Evolutionary conservation across 2,329 filamentous ascomycete genomes (phyloP).

Genomic region (Trichoderma sp.): DNA sequence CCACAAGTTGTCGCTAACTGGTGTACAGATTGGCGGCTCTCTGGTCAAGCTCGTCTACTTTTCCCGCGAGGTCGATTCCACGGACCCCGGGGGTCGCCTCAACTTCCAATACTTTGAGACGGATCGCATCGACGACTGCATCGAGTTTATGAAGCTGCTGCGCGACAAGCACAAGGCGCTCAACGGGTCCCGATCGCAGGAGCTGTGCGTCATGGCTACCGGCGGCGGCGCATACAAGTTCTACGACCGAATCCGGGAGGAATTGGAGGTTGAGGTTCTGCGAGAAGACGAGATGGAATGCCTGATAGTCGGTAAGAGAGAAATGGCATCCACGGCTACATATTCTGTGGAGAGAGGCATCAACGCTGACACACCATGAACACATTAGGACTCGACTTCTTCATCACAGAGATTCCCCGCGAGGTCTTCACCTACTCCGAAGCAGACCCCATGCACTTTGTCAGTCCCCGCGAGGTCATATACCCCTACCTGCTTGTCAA

Average conservation of each 20-base stretch:
- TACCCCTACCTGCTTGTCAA: constrained; percentile 98
- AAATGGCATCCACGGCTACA: constrained; percentile 41
- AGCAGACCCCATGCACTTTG: constrained; percentile 86
- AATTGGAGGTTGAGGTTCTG: constrained; percentile 82
- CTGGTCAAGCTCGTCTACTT: constrained; percentile 98
- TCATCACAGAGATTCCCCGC: constrained; percentile 95
- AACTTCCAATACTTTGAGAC: constrained; percentile 98
- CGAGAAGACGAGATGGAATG: constrained; percentile 99
- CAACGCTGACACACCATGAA: not conserved
- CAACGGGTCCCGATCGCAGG: constrained; percentile 70
- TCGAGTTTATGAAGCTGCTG: constrained; percentile 85
- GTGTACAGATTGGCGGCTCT: constrained; percentile 82
- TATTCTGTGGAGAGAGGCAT: constrained; percentile 63
- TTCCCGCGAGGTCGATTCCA: constrained; percentile 78
- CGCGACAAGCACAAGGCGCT: constrained; percentile 78
- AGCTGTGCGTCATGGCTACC: constrained; percentile 91
- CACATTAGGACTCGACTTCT: constrained; percentile 82
- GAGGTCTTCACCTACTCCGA: constrained; percentile 98
- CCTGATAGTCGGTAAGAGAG: constrained; percentile 76
- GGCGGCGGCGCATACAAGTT: constrained; percentile 96
- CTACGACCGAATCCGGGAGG: constrained; percentile 85
- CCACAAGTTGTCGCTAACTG: not conserved
- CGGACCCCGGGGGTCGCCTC: constrained; percentile 80
- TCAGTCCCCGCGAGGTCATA: constrained; percentile 73
- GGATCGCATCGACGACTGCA: constrained; percentile 87